Evolutionary conservation across 163 green algal species (phyloP), one percentile per base, ranked within the genome.

Genomic region (Coccomyxa subellipsoidea): DNA sequence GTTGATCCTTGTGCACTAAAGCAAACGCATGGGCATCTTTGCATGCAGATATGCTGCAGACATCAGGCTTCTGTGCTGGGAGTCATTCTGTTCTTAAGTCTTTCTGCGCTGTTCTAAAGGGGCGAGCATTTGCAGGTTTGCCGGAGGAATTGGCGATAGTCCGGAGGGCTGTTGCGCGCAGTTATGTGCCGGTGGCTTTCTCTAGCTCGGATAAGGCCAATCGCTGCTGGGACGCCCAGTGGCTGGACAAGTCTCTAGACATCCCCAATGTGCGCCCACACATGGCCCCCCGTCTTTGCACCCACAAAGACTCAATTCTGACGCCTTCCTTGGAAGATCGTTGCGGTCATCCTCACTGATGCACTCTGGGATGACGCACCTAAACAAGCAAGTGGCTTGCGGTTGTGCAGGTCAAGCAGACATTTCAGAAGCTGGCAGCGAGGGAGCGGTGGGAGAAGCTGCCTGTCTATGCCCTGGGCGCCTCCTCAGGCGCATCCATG

Each of bases 391-490:
- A n/a, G n/a, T n/a, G 47, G 47, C 47, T 18, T 59, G 40, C 18
- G 36, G 34, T 71, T 38, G 18, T 31, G 27, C 85, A 90, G 85
- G 80, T 93, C 18, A 73, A 79, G 29, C 27, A 27, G 18, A 86
- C 86, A 12, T 83, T 91, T 35, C 27, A n/a, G 32, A 38, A 78
- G 72, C 73, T 92, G 77, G 81, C 88, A 29, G 38, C 69, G 4
- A 72, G 84, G 31, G 85, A 93, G 80, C 69, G 82, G 12, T 90
- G 93, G 78, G n/a, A 40, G 9, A 29, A 73, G 21, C 79, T 93
- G 69, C 90, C 92, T 29, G 77, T 92, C 54, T 92, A 89, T 78
- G 92, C 88, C 0, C 76, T 94, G 35, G 92, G 92, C 7, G 91
- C 78, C 25, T 93, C 87, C 29, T 89, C 81, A 21, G 92, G 92